Evolutionary conservation across 1,284 basidiomycete species (phyloP), one percentile per base, ranked within the genome.

Genomic region (Pseudozyma hubeiensis): DNA sequence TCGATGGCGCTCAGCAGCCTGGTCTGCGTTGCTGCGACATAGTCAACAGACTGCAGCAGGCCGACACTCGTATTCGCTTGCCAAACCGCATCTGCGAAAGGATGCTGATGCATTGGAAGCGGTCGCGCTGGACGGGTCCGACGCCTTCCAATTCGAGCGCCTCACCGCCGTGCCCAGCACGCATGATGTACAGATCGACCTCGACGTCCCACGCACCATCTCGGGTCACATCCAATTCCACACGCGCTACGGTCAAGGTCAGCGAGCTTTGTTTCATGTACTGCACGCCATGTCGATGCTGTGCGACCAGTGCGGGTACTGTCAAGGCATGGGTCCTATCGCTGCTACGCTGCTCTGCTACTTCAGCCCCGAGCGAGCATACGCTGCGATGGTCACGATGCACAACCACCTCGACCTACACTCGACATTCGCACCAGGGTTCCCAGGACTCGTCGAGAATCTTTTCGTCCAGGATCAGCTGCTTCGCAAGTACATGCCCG

Each of bases 241-340:
- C 78, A 99, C 97, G 49, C 89, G 97, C 58, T 99, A 99, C 85
- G 97, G 97, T 48, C 89, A 91, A 68, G 97, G 82, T 5, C 81
- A 84, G 50, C 53, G 76, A 17, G 58, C 64, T 33, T 53, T 84
- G 91, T 99, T 99, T 85, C 93, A 94, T 82, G 94, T 97, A 56
- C 87, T 99, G 24, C 96, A 99, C 84, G 90, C 89, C 46, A 94
- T 97, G 82, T 95, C 94, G 8, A 88, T 96, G 50, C 87, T 88
- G 9, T 97, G 95, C 85, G 84, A 87, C 13, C 87, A 89, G n/a
- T 98, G 97, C 77, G 97, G 94, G 3, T 99, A 99, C 85, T 96
- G 96, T 60, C 97, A 99, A 86, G 96, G 97, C 53, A 99, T 99
- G 96, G 96, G 97, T 0, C 93, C 95, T 7, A 93, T 99, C 55